Base-by-base conservation (phyloP, 2,329 filamentous ascomycete genomes). In the Arthroderma sp. region DNA sequence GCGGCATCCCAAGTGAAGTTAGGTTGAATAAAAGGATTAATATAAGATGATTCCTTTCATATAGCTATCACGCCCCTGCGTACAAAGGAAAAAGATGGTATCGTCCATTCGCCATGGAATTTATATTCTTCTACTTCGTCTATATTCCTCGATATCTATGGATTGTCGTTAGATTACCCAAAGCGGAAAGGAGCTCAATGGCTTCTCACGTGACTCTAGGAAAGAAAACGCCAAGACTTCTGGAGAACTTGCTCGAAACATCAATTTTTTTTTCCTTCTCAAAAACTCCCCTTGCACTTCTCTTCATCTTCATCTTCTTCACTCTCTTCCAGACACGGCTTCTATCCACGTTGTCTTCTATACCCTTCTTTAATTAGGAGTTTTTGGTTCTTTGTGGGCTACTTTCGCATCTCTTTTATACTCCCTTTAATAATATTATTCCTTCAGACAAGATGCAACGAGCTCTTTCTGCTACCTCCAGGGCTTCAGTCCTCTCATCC, bases 401-500 rank as follows among this genome's bases (percentile, higher is more conserved):
- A 59, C 63, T 54, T 57, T 62, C 59, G 60, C 63, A 62, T 60
- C 64, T 62, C 61, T 56, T 63, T 54, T 59, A 63, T 60, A 59
- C 64, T 58, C 58, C 61, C 67, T 52, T 21, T 58, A 21, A 51
- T 60, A 58, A 57, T 31, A 51, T 55, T 47, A 56, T 49, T 60
- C 59, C 61, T 59, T 31, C 35, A 44, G 67, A 8, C 77, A 87
- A 75, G 72, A 98, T 98, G 93, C 93, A 98, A 83, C 88, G 93
- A 77, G 90, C 90, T 77, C 82, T 98, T 71, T 83, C 87, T 72
- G 88, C 88, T 67, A 81, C 83, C 73, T 79, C 87, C 69, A 81
- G 89, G 79, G 84, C 88, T 72, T 87, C 89, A 66, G 83, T 85
- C 79, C 83, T 91, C 67, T 86, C 84, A 63, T 81, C 86, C 62